A percentile compares a stretch with the other conserved stretches of the same genome.
Conservation (phyloP, 345 rosid genomes). For the Limnanthes douglasii region DNA sequence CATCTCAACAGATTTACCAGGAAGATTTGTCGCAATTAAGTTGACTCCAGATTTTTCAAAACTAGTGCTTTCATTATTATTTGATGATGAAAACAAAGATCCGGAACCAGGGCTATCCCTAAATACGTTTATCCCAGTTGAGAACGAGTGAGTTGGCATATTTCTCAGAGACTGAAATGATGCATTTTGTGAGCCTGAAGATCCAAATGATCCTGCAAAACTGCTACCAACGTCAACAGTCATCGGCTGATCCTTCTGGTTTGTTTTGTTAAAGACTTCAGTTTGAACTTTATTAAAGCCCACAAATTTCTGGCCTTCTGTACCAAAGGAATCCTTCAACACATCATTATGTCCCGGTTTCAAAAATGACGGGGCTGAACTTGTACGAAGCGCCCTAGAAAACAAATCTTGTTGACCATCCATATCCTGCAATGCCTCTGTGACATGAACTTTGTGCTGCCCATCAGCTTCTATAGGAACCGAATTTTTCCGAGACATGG, state of each 20-base stretch:
- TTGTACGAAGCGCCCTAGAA: constrained; percentile 18
- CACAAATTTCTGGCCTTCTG: constrained; percentile 19
- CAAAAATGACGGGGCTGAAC: constrained; percentile 21
- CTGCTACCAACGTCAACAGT: constrained; percentile 18
- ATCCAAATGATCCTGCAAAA: constrained; percentile 13
- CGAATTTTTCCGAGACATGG: constrained; percentile 12
- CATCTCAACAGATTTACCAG: constrained; percentile 21
- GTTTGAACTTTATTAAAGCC: constrained; percentile 20
- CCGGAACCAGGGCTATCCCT: constrained; percentile 16
- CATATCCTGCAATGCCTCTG: constrained; percentile 15
- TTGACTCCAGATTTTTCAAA: constrained; percentile 14
- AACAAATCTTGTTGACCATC: constrained; percentile 17
- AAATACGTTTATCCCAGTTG: constrained; percentile 20
- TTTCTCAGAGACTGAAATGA: constrained; percentile 22
- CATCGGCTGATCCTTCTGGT: constrained; percentile 11
- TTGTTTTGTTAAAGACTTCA: constrained; percentile 14
- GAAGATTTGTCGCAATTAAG: constrained; percentile 15
- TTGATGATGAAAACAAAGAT: constrained; percentile 16
- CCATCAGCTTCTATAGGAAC: constrained; percentile 13
- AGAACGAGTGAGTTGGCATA: constrained; percentile 28
- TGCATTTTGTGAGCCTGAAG: constrained; percentile 16
- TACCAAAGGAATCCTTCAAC: constrained; percentile 7
- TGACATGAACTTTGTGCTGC: constrained; percentile 14
- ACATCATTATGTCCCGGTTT: constrained; percentile 15
- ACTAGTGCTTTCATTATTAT: constrained; percentile 17